Evolutionary conservation across 2,329 filamentous ascomycete species (phyloP).

Genomic region (Paecilomyces variotii): DNA sequence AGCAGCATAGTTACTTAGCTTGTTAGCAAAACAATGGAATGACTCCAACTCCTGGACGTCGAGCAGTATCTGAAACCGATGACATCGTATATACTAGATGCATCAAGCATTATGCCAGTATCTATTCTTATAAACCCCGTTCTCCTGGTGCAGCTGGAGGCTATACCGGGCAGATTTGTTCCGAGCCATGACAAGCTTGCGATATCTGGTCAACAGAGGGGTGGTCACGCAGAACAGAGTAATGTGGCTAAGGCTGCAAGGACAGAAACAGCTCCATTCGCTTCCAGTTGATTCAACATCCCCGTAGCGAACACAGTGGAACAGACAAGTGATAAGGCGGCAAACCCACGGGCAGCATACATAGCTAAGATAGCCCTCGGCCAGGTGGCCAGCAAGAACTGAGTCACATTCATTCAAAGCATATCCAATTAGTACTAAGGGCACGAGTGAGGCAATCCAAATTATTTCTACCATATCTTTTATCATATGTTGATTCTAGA

Average conservation of each 20-base stretch:
- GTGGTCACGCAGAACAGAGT: slow-evolving; percentile 29
- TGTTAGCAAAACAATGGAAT: no score
- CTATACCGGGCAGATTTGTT: slow-evolving; percentile 32
- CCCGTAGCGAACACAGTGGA: slow-evolving; percentile 34
- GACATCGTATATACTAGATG: no score
- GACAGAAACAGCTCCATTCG: slow-evolving; percentile 33
- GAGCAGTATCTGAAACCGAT: no score
- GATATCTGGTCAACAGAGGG: slow-evolving; percentile 30
- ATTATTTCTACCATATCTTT: no score
- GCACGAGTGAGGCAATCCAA: slow-evolving; percentile 35
- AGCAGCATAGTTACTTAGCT: no score
- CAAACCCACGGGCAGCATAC: slow-evolving; percentile 35
- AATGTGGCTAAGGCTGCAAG: slow-evolving; percentile 35
- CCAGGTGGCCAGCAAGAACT: slow-evolving; percentile 36
- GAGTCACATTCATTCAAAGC: slow-evolving; percentile 41
- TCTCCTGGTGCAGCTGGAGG: slow-evolving; percentile 18
- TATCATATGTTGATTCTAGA: no score
- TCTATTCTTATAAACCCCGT: slow-evolving; percentile 12
- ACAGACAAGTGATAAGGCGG: slow-evolving; percentile 34
- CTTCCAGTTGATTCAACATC: slow-evolving; percentile 33
- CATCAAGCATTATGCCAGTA: background rate
- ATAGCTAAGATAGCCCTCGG: slow-evolving; percentile 39
- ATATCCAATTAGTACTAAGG: slow-evolving; percentile 40
- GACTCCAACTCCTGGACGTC: no score
- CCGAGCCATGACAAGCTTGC: slow-evolving; percentile 25